Conservation (phyloP, 257 asterid species). For the Capsicum baccatum region DNA sequence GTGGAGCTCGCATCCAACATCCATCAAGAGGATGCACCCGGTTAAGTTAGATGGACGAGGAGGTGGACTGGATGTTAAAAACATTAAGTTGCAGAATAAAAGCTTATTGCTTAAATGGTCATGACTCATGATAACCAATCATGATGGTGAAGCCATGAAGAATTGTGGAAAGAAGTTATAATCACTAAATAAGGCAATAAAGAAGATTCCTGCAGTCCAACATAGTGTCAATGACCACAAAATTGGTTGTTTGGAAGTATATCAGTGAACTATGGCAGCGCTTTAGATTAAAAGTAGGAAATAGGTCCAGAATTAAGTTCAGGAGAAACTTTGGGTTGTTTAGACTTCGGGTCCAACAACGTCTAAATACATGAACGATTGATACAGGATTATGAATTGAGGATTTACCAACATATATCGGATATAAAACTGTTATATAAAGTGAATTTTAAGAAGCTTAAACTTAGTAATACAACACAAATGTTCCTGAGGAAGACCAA, state of each 20-base stretch:
- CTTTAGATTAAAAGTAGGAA: neutral
- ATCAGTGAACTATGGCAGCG: neutral
- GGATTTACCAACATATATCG: neutral
- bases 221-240: neutral
- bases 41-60: neutral
- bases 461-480: neutral
- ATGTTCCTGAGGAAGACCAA: neutral
- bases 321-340: neutral
- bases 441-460: neutral
- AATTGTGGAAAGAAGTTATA: neutral
- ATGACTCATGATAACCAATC: neutral
- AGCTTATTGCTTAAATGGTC: neutral
- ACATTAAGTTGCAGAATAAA: neutral
- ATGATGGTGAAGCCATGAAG: neutral
- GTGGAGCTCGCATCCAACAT: slow-evolving; percentile 95
- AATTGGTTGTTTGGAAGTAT: neutral
- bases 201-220: neutral
- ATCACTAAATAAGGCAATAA: neutral
- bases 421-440: slow-evolving; percentile 15
- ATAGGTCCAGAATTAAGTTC: neutral
- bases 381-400: slow-evolving; percentile 7
- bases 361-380: neutral
- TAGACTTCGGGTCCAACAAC: neutral
- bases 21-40: slow-evolving; percentile 64
- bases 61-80: neutral